These are phyloP conservation scores for Perkinsela sp. DNA, from an alignment of 208 protist species.

Conservation along the genomic window DNA sequence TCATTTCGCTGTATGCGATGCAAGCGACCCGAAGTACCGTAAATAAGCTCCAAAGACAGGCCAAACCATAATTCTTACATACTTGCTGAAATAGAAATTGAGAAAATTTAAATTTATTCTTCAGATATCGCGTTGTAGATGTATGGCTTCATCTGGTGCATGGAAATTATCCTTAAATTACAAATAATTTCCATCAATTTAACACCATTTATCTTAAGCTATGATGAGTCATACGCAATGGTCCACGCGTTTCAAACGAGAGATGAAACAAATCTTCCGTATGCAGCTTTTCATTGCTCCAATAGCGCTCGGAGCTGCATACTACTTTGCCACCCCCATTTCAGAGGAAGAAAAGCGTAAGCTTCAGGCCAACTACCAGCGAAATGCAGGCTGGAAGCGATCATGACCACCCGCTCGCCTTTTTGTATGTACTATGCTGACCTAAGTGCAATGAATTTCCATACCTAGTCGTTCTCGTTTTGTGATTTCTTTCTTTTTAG, in stretches of 20 bases:
- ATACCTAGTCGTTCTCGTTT: neutral
- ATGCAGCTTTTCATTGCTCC: neutral
- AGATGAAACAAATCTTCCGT: neutral
- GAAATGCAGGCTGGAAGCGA: neutral
- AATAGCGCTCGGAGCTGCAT: neutral
- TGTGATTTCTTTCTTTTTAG: neutral
- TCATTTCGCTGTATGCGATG: too few relatives aligned
- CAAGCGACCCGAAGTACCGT: too few relatives aligned
- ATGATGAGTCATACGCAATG: neutral
- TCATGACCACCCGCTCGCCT: neutral
- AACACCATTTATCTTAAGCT: too few relatives aligned
- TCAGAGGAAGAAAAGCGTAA: neutral
- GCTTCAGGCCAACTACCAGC: neutral
- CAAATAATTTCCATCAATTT: too few relatives aligned
- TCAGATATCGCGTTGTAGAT: too few relatives aligned
- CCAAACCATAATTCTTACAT: too few relatives aligned
- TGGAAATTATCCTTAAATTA: too few relatives aligned
- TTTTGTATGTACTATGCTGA: neutral
- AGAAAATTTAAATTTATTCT: too few relatives aligned
- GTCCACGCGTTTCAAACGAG: neutral
- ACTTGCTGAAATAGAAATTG: too few relatives aligned
- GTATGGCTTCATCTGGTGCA: too few relatives aligned
- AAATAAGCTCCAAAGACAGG: too few relatives aligned
- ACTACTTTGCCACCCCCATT: conserved; percentile 1
- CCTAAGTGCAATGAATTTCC: too few relatives aligned